Evolutionary conservation across 2,329 filamentous ascomycete genomes (phyloP).

Genomic region (Zymoseptoria pseudotritici): DNA sequence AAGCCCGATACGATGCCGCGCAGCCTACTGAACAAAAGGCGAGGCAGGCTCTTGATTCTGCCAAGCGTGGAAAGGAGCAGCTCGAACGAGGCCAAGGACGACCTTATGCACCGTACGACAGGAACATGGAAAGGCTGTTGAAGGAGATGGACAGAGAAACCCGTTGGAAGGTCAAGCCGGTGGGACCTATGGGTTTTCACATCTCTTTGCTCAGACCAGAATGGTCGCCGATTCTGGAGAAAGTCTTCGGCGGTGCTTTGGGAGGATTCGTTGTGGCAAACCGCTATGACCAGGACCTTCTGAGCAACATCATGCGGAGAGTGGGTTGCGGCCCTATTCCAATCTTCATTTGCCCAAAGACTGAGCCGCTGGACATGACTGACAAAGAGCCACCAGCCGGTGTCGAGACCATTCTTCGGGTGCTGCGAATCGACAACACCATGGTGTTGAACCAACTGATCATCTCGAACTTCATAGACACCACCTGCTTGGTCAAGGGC

Average conservation of each 20-base stretch:
- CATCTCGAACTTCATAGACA: slow-evolving; percentile 75
- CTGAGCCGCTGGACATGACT: slow-evolving; percentile 49
- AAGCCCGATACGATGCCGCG: slow-evolving; percentile 26
- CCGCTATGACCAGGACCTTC: slow-evolving; percentile 64
- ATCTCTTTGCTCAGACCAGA: slow-evolving; percentile 68
- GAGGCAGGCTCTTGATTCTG: slow-evolving; percentile 26
- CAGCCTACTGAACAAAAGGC: slow-evolving; percentile 1
- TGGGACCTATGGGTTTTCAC: slow-evolving; percentile 77
- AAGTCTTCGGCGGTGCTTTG: slow-evolving; percentile 60
- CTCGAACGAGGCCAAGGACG: slow-evolving; percentile 53
- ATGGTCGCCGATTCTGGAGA: slow-evolving; percentile 80
- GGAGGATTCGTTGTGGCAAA: slow-evolving; percentile 75
- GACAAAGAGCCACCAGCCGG: slow-evolving; percentile 65
- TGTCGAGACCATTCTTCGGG: slow-evolving; percentile 71
- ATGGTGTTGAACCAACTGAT: slow-evolving; percentile 74
- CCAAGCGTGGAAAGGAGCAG: slow-evolving; percentile 37
- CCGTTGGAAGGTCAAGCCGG: slow-evolving; percentile 62
- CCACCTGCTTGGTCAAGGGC: slow-evolving; percentile 68
- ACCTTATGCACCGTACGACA: slow-evolving; percentile 57
- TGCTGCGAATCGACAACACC: slow-evolving; percentile 71
- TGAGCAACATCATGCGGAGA: slow-evolving; percentile 59
- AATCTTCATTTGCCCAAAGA: slow-evolving; percentile 56
- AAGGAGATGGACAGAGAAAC: slow-evolving; percentile 60
- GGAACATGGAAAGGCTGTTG: slow-evolving; percentile 56
- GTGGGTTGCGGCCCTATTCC: slow-evolving; percentile 40